Base-by-base conservation (phyloP, 805 yeast species). In the Lachancea mirantina region DNA sequence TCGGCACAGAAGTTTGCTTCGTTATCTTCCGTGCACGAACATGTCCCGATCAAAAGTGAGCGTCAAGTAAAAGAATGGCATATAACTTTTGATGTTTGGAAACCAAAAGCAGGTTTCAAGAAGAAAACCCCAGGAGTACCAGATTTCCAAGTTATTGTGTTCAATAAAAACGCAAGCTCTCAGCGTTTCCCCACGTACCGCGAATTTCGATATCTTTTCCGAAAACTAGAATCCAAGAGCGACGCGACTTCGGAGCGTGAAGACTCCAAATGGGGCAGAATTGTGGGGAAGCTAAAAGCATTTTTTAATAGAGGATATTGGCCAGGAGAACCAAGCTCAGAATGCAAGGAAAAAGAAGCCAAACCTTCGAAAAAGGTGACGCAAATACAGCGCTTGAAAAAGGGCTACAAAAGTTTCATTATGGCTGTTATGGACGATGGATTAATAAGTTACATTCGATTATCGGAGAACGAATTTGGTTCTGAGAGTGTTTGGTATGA, bases 391-490 rank as follows among this genome's bases (percentile, higher is more conserved):
- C 47, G 71, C 28, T 52, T 78, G 25, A 76, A 71, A 42, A 57
- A 57, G 22, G 88, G 89, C 0, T 52, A 64, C 36, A 55, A 75
- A 14, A 65, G 64, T 16, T 59, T 79, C 5, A 56, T 84, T 3
- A 26, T 64, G n/a, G 95, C 94, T 0, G 62, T 79, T 1, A 73
- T 84, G 5, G 92, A 83, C 50, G 67, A 73, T 44, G 95, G 95
- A 0, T 65, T 84, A 4, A 68, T 84, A 11, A 81, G 78, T 47
- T 84, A 80, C 47, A 62, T 74, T n/a, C 62, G 61, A 27, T 44
- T 77, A 13, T 52, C 70, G 5, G 72, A 70, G 40, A 67, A 72
- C 5, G 71, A 70, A 40, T 76, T 77, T 36, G 55, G 55, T 7
- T 41, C 52, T 10, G 62, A 58, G 38, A 47, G 56, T 27, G 57